Conservation (phyloP, 2,329 filamentous ascomycete species). For the Phaeosphaeriaceae sp. region DNA sequence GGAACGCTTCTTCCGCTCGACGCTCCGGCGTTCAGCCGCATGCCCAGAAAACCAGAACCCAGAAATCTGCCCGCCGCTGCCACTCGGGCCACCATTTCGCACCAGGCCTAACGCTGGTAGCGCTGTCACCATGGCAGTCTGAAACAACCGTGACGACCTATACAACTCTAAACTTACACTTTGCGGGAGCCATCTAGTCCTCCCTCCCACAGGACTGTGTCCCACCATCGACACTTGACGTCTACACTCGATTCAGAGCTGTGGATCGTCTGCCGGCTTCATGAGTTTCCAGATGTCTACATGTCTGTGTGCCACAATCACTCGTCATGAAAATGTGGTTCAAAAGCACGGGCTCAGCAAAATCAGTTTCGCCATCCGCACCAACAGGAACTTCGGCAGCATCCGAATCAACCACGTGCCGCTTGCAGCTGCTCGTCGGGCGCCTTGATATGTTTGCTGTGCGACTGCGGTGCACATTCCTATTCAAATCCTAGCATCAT, state of each 20-base stretch:
- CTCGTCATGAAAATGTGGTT: neutral
- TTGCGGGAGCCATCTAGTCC: conserved; percentile 23
- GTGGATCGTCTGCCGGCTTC: neutral
- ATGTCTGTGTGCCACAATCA: neutral
- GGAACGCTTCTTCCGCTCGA: conserved; percentile 15
- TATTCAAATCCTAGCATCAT: neutral
- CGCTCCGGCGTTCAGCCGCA: neutral
- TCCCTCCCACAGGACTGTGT: neutral
- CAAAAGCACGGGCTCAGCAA: neutral
- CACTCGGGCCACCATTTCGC: conserved; percentile 2
- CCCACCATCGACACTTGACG: neutral
- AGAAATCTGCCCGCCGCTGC: conserved; percentile 13
- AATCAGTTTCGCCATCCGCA: neutral
- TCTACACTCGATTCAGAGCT: neutral
- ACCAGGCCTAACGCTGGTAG: conserved; percentile 10
- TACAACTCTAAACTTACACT: conserved; percentile 21
- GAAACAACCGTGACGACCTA: conserved; percentile 20
- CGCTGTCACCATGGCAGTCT: conserved; percentile 17
- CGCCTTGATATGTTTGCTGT: neutral
- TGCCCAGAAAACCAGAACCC: conserved; percentile 3
- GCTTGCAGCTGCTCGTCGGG: neutral
- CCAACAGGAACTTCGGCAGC: neutral
- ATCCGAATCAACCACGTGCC: neutral
- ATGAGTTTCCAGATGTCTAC: conserved; percentile 1
- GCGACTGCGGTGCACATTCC: neutral